Evolutionary conservation across 164 flowering plant genomes (phyloP), one percentile per base, ranked within the genome.

Genomic region (Berberis vulgaris): DNA sequence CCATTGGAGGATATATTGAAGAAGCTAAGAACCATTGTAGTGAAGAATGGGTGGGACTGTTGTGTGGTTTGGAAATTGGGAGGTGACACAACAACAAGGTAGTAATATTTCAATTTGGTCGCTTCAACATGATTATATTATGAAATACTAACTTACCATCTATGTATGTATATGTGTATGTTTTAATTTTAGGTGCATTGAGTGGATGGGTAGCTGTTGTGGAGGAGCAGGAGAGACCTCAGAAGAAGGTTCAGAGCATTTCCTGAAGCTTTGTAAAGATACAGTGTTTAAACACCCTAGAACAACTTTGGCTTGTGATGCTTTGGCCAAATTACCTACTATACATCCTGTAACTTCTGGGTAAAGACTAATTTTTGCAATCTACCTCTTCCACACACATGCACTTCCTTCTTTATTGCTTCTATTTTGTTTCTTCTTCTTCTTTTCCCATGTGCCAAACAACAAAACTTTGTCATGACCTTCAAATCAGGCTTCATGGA

Each of bases 1-100:
- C 4, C 54, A 3, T 50, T 50, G 54, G 54, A 50, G 54, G n/a
- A 1, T 10, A 26, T 50, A 50, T 50, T 50, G n/a, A 26, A 50
- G 54, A 50, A 10, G 54, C 54, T 50, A 50, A 50, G 54, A 50
- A 12, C 10, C 3, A 12, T 50, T 50, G 54, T 50, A 50, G 11
- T 12, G n/a, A 50, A 50, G n/a, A 50, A 50, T 50, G 54, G 13
- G n/a, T 50, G 54, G 54, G 54, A 50, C 54, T 50, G n/a, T 50
- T 50, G 54, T 50, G 54, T 50, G 10, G 11, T 50, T 2, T 50
- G 54, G 54, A 50, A 50, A 26, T 50, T 50, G n/a, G 54, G n/a
- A 4, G 54, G n/a, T 10, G 10, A 50, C n/a, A 3, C 54, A 1
- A 50, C 11, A 50, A 50, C n/a, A n/a, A n/a, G n/a, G n/a, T n/a